Conservation (phyloP, 805 yeast species). For the Starmerella vaccinii region DNA sequence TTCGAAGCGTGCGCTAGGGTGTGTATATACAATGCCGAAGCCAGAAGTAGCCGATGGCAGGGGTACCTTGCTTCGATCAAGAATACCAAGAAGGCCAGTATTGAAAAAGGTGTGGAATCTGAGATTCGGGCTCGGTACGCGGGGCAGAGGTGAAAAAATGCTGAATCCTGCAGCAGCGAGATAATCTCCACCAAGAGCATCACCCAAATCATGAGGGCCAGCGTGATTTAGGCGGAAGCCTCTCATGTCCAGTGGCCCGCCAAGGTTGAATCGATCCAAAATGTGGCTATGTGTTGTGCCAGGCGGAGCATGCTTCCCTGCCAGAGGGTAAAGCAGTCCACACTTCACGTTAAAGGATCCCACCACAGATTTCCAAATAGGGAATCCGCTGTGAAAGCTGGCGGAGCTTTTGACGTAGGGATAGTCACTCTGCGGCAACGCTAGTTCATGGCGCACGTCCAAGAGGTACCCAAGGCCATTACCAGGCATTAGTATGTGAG, state of each 20-base stretch:
- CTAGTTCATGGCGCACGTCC: constrained; percentile 39
- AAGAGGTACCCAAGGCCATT: constrained; percentile 36
- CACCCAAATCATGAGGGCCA: constrained; percentile 49
- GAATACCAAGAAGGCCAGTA: constrained; percentile 48
- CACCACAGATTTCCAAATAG: constrained; percentile 19
- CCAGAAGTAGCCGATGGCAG: constrained; percentile 48
- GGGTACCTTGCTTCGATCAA: constrained; percentile 19
- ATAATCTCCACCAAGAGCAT: constrained; percentile 58
- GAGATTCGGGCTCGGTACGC: constrained; percentile 39
- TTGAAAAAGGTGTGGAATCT: constrained; percentile 54
- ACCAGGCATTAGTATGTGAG: constrained; percentile 36
- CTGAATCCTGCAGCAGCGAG: constrained; percentile 49
- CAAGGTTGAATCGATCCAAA: constrained; percentile 72
- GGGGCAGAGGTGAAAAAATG: constrained; percentile 52
- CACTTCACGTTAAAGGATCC: constrained; percentile 18
- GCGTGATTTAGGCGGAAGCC: constrained; percentile 60
- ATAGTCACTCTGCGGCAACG: constrained; percentile 30
- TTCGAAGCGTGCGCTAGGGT: constrained; percentile 59
- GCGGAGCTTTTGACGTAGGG: constrained; percentile 31
- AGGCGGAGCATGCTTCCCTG: constrained; percentile 12
- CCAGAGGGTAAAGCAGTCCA: constrained; percentile 22
- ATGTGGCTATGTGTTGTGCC: constrained; percentile 38
- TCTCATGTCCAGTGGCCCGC: constrained; percentile 65
- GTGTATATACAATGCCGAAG: constrained; percentile 49
- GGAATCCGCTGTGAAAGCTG: constrained; percentile 31